These are phyloP conservation scores for Tanacetum coccineum DNA, from an alignment of 129 eudicot genomes.

Conservation along the genomic window DNA sequence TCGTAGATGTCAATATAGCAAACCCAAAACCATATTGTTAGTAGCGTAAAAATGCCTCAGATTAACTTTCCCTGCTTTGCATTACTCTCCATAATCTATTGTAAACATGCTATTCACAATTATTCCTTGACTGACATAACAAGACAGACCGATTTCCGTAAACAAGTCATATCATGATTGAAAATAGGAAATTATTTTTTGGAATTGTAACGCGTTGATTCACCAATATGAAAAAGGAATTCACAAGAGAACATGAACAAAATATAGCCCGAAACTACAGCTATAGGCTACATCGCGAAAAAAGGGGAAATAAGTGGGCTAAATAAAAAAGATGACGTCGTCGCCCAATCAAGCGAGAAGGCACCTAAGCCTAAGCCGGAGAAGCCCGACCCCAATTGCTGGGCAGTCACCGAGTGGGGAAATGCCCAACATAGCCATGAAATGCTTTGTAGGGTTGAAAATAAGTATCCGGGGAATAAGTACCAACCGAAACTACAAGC, in stretches of 20 bases:
- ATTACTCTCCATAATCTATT: slow-evolving; percentile 50
- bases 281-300: slow-evolving; percentile 74
- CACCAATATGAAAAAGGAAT: slow-evolving; percentile 90
- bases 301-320: no score
- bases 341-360: no score
- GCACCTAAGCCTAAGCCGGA: no score
- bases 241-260: slow-evolving; percentile 62
- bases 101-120: slow-evolving; percentile 77
- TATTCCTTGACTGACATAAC: slow-evolving; percentile 67
- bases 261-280: slow-evolving; percentile 60
- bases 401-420: no score
- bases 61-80: slow-evolving; percentile 67
- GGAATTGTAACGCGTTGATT: slow-evolving; percentile 58
- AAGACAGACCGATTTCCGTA: slow-evolving; percentile 60
- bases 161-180: slow-evolving; percentile 89
- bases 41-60: no score
- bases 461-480: no score
- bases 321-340: no score
- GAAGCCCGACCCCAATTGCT: no score
- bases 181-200: slow-evolving; percentile 68
- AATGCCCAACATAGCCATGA: no score
- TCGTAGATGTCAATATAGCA: slow-evolving; percentile 78
- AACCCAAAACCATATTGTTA: no score
- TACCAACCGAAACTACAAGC: no score
- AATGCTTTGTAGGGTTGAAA: no score